Percentiles rank a stretch among this genome's conserved stretches.
These are phyloP conservation scores for Leucocoprinus sp. DNA, from an alignment of 768 basidiomycete genomes.

Conservation along the genomic window DNA sequence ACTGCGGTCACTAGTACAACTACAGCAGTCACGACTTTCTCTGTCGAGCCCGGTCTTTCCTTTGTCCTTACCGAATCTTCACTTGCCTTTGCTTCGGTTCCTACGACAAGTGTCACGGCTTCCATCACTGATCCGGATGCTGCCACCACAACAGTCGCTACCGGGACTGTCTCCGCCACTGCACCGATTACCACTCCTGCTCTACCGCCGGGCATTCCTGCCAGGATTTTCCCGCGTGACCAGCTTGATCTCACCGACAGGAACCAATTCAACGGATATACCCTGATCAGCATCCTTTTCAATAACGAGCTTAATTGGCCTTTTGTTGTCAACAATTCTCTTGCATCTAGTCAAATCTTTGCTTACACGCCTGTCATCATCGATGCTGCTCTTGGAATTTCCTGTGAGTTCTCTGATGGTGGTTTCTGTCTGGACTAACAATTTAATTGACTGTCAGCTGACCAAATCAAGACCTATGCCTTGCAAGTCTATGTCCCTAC, in stretches of 20 bases:
- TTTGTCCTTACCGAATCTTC: constrained; percentile 38
- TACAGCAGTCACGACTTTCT: constrained; percentile 18
- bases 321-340: constrained; percentile 49
- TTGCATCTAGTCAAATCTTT: constrained; percentile 73
- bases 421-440: background rate
- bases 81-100: constrained; percentile 28
- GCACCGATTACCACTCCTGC: constrained; percentile 24
- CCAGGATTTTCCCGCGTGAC: constrained; percentile 43
- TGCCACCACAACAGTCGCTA: constrained; percentile 26
- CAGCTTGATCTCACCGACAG: constrained; percentile 16
- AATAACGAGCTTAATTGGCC: constrained; percentile 52
- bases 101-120: constrained; percentile 20
- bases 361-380: constrained; percentile 49
- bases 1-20: constrained; percentile 10
- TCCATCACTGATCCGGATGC: constrained; percentile 36
- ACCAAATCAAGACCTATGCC: constrained; percentile 37
- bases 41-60: constrained; percentile 32
- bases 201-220: constrained; percentile 56
- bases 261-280: constrained; percentile 27
- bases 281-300: constrained; percentile 61
- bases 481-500: constrained; percentile 64
- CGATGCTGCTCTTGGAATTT: constrained; percentile 22
- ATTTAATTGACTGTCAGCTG: constrained; percentile 15
- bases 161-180: constrained; percentile 13
- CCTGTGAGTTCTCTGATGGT: constrained; percentile 19